Base-by-base conservation (phyloP, 352 stramenopile species). In the Phytophthora pistaciae region DNA sequence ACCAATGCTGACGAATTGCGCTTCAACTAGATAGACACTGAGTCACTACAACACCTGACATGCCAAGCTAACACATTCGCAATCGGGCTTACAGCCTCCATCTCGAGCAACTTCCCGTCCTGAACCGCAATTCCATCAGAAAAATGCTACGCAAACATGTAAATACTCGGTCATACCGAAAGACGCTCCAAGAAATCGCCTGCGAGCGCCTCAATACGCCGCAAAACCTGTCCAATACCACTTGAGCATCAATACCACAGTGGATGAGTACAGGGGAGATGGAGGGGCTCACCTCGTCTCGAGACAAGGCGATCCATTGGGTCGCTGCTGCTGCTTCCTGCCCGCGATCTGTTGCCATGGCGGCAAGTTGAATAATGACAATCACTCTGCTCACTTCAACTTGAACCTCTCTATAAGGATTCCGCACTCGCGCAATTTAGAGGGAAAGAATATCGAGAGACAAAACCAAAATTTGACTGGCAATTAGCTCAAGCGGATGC, bases 101-200 rank as follows among this genome's bases (percentile, higher is more conserved):
- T 56, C 29, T 89, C 63, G 46, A 91, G 72, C 8, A 92, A 27
- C 14, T 68, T 68, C 36, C 84, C 86, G 18, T 50, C 73, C 88
- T 94, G 25, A 10, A 64, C 16, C 5, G 49, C 18, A 23, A 27
- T 6, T 4, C 29, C 36, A 49, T 33, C 18, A 31, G 40, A 60
- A 7, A 21, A 23, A 53, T 27, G 1, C 9, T 10, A 53, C 25
- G 9, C 9, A 20, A 44, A 1, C 40, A 23, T 1, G 36, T 9
- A 21, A 54, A 49, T 1, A 53, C 23, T 38, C 21, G 7, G 27
- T 6, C 69, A 27, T 49, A 91, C 87, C 58, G 74, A 78, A 53
- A 92, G 52, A 46, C 70, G 68, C 18, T 87, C 64, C 42, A 95
- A 66, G 44, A 96, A 94, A n/a, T 83, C 73, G 16, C 66, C 74